A percentile compares a stretch with the other conserved stretches of the same genome.
Evolutionary conservation across 1,284 basidiomycete genomes (phyloP).

Genomic region (Marasmius fiardii): DNA sequence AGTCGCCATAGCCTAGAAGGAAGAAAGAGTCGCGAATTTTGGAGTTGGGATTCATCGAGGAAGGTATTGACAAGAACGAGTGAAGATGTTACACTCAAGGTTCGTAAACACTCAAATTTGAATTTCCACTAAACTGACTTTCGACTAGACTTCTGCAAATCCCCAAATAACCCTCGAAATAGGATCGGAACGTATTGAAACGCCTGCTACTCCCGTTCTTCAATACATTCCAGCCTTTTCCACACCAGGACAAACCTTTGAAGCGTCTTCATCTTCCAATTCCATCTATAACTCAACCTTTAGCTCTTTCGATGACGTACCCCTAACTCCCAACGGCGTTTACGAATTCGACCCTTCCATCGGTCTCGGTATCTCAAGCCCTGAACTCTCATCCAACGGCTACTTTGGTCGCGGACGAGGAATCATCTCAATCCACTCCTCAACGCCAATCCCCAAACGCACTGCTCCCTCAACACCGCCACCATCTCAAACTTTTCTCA

Average conservation of each 20-base stretch:
- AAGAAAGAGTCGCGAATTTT: background rate
- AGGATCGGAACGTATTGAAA: background rate
- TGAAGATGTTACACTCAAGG: background rate
- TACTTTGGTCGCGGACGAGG: background rate
- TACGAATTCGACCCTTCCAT: background rate
- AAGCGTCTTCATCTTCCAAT: background rate
- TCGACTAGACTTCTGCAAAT: background rate
- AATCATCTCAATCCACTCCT: background rate
- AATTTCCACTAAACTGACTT: background rate
- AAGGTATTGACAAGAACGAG: background rate
- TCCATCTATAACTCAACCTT: background rate
- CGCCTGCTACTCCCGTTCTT: background rate
- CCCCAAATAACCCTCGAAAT: background rate
- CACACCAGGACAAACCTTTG: background rate
- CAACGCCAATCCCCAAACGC: background rate
- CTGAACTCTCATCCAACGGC: background rate
- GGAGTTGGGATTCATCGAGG: background rate
- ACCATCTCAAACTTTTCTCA: background rate
- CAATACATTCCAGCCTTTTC: background rate
- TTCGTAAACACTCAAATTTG: background rate
- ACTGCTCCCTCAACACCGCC: background rate
- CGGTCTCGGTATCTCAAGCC: background rate
- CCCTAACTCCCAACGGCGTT: background rate
- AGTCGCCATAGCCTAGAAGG: background rate
- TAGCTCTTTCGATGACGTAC: background rate